phyloP scores from a whole-genome alignment of 306 rosid species.

The Hylodesmum podocarpum region DNA sequence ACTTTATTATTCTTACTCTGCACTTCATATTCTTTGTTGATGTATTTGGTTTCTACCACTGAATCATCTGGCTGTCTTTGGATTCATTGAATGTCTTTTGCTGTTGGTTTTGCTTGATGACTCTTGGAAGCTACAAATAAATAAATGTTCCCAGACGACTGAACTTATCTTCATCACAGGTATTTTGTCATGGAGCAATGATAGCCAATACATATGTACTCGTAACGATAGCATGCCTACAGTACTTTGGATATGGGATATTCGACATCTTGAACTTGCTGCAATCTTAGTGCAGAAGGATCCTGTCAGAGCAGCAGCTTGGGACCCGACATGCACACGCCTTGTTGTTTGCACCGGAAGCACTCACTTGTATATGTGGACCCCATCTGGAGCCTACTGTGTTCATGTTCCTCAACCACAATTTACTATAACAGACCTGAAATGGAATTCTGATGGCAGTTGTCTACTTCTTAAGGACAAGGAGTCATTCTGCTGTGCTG shows the following conservation, averaged over 20 bases:
- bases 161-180: constrained; percentile 49
- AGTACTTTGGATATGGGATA: constrained; percentile 92
- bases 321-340: constrained; percentile 89
- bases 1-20: background rate
- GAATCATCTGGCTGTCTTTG: constrained; percentile 1
- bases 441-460: constrained; percentile 96
- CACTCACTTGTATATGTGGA: constrained; percentile 92
- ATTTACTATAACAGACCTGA: constrained; percentile 66
- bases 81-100: background rate
- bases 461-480: constrained; percentile 91
- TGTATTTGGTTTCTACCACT: constrained; percentile 12
- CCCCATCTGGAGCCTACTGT: constrained; percentile 87
- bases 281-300: constrained; percentile 91
- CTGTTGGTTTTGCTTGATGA: background rate
- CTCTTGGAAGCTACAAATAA: constrained; percentile 5
- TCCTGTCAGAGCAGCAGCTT: constrained; percentile 79
- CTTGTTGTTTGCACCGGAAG: constrained; percentile 85
- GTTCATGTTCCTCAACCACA: constrained; percentile 72
- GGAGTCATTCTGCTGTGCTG: constrained; percentile 89
- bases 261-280: constrained; percentile 78
- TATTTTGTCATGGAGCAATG: constrained; percentile 84
- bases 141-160: background rate
- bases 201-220: constrained; percentile 88
- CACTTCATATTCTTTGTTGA: background rate
- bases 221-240: constrained; percentile 96